Evolutionary conservation across 2,329 filamentous ascomycete genomes (phyloP).

Genomic region (Lachnellula subtilissima): DNA sequence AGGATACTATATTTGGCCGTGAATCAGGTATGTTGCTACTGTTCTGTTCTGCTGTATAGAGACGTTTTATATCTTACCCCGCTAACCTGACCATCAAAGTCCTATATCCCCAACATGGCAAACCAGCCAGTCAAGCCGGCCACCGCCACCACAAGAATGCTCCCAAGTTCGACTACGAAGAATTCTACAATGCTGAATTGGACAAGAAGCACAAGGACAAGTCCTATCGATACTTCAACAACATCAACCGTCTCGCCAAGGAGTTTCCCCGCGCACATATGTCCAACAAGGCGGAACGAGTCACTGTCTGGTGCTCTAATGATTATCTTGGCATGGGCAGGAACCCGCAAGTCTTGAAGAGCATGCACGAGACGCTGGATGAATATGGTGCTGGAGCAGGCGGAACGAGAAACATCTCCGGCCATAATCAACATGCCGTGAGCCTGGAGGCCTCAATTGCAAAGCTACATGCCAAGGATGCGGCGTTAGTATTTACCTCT

Average conservation of each 20-base stretch:
- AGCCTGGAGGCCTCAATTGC: conserved; percentile 76
- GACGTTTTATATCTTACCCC: conserved; percentile 7
- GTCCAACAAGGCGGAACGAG: conserved; percentile 72
- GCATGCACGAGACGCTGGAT: conserved; percentile 93
- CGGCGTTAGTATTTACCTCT: conserved; percentile 89
- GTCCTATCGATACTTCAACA: conserved; percentile 99
- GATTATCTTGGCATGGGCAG: conserved; percentile 98
- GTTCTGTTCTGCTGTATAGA: conserved; percentile 32
- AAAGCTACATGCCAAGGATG: conserved; percentile 85
- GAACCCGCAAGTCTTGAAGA: conserved; percentile 77
- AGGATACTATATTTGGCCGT: conserved; percentile 46
- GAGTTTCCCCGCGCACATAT: conserved; percentile 96
- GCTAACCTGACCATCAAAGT: conserved; percentile 16
- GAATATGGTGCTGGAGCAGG: conserved; percentile 93
- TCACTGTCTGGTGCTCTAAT: conserved; percentile 99
- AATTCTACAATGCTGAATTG: conserved; percentile 80
- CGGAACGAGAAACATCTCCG: conserved; percentile 95
- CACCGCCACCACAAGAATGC: conserved; percentile 27
- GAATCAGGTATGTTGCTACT: conserved; percentile 46
- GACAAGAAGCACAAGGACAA: conserved; percentile 99
- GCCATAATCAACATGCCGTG: conserved; percentile 93
- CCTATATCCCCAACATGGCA: conserved; percentile 23
- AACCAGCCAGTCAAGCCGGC: conserved; percentile 15
- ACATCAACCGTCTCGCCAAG: conserved; percentile 96
- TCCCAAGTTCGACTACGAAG: conserved; percentile 82